phyloP scores from a whole-genome alignment of 2,329 filamentous ascomycete species.

The Stagonosporopsis vannaccii region DNA sequence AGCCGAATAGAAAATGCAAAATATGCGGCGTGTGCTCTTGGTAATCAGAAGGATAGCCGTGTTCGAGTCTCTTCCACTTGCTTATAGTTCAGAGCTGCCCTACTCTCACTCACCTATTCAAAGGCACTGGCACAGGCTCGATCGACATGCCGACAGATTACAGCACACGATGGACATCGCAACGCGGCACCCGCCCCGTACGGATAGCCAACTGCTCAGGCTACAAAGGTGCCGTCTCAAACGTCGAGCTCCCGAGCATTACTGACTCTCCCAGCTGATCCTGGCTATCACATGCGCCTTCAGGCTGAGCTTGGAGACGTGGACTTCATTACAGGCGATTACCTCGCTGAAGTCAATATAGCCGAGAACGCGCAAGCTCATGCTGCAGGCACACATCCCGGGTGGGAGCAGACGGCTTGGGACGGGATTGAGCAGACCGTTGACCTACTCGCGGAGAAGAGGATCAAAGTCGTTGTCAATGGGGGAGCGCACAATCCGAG shows the following conservation, averaged over 20 bases:
- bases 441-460: constrained; percentile 55
- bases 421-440: constrained; percentile 57
- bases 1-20: neutral
- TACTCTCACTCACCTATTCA: neutral
- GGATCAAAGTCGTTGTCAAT: constrained; percentile 64
- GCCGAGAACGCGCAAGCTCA: constrained; percentile 56
- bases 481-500: constrained; percentile 64
- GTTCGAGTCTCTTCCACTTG: neutral
- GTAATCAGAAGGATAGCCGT: neutral
- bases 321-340: constrained; percentile 53
- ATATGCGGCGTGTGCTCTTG: neutral
- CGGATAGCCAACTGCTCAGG: constrained; percentile 51
- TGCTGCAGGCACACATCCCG: constrained; percentile 51
- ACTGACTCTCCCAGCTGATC: constrained; percentile 39
- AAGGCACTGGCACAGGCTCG: neutral
- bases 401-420: constrained; percentile 59
- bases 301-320: constrained; percentile 47
- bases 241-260: neutral
- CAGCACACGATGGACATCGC: constrained; percentile 35
- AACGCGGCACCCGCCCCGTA: constrained; percentile 42
- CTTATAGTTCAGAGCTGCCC: neutral
- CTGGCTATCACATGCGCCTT: constrained; percentile 47
- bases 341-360: constrained; percentile 55
- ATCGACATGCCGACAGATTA: constrained; percentile 28
- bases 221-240: constrained; percentile 32